Evolutionary conservation across 23 red algal genomes (phyloP).

Genomic region (Pyropia haitanensis): DNA sequence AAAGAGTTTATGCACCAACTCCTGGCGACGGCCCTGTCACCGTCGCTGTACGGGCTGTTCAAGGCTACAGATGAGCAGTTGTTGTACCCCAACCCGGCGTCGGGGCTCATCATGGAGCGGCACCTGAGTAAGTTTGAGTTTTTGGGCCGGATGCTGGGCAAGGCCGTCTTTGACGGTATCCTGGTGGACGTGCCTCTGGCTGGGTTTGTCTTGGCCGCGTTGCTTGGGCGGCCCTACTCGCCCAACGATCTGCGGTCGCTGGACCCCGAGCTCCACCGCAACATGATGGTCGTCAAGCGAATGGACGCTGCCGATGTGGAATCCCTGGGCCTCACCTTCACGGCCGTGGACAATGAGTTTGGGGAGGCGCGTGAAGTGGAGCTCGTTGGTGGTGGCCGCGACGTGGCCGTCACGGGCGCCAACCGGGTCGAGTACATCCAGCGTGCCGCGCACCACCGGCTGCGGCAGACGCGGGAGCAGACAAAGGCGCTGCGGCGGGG

Average conservation of each 20-base stretch:
- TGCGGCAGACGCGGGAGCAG: slow-evolving; percentile 86
- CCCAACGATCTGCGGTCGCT: slow-evolving; percentile 73
- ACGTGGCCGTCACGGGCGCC: slow-evolving; percentile 50
- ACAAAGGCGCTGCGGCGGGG: slow-evolving; percentile 71
- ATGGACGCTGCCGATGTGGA: slow-evolving; percentile 42
- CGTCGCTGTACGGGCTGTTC: slow-evolving; percentile 83
- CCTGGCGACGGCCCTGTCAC: slow-evolving; percentile 63
- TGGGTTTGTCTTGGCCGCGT: slow-evolving; percentile 71
- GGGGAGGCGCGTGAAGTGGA: slow-evolving; percentile 59
- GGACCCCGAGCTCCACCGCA: slow-evolving; percentile 86
- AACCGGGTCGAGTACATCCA: slow-evolving; percentile 98
- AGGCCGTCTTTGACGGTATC: slow-evolving; percentile 86
- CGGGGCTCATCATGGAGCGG: slow-evolving; percentile 58
- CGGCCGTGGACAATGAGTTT: slow-evolving; percentile 78
- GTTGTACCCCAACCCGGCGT: slow-evolving; percentile 86
- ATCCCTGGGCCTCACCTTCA: slow-evolving; percentile 81
- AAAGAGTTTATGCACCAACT: slow-evolving; percentile 99
- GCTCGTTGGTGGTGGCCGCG: slow-evolving; percentile 56
- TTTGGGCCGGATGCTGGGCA: slow-evolving; percentile 86
- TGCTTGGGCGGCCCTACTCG: slow-evolving; percentile 71
- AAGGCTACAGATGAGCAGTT: slow-evolving; percentile 60
- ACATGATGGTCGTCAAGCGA: slow-evolving; percentile 75
- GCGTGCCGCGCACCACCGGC: slow-evolving; percentile 71
- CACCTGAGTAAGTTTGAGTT: slow-evolving; percentile 66
- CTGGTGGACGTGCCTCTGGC: slow-evolving; percentile 87